Evolutionary conservation across 768 basidiomycete genomes (phyloP).

Genomic region (Chlorophyllum brunneum): DNA sequence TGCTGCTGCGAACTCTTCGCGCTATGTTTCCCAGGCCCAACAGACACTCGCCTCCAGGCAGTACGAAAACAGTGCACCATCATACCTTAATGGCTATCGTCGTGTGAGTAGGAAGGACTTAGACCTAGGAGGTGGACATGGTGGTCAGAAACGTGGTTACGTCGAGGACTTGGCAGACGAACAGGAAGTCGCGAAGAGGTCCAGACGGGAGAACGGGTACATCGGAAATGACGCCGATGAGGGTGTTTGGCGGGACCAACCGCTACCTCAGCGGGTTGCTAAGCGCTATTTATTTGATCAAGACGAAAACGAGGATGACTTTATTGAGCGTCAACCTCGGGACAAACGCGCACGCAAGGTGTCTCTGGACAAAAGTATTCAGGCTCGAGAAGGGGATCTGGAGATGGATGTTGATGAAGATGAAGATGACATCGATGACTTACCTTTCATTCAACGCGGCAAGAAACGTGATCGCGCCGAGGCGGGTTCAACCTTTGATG

Average conservation of each 20-base stretch:
- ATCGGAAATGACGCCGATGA: conserved; percentile 7
- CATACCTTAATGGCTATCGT: neutral
- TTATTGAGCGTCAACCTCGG: conserved; percentile 30
- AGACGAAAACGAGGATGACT: conserved; percentile 39
- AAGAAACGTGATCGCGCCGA: conserved; percentile 77
- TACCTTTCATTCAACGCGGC: conserved; percentile 41
- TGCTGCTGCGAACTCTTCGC: neutral
- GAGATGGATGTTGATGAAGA: conserved; percentile 40
- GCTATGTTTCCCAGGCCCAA: neutral
- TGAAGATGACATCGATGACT: conserved; percentile 35
- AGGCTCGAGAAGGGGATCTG: conserved; percentile 38
- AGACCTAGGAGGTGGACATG: neutral
- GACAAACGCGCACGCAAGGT: conserved; percentile 59
- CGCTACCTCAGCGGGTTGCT: conserved; percentile 32
- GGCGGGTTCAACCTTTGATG: conserved; percentile 68
- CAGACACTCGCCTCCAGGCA: neutral
- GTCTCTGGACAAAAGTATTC: conserved; percentile 36
- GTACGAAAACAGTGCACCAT: neutral
- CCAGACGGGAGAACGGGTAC: neutral
- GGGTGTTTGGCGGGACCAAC: conserved; percentile 3
- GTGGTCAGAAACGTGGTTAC: conserved; percentile 10
- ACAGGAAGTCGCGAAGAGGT: conserved; percentile 15
- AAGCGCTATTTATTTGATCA: conserved; percentile 47
- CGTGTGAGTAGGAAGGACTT: neutral
- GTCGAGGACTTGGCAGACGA: conserved; percentile 6